These are phyloP conservation scores for Plasmopara halstedii DNA, from an alignment of 352 stramenopile species.

Conservation along the genomic window DNA sequence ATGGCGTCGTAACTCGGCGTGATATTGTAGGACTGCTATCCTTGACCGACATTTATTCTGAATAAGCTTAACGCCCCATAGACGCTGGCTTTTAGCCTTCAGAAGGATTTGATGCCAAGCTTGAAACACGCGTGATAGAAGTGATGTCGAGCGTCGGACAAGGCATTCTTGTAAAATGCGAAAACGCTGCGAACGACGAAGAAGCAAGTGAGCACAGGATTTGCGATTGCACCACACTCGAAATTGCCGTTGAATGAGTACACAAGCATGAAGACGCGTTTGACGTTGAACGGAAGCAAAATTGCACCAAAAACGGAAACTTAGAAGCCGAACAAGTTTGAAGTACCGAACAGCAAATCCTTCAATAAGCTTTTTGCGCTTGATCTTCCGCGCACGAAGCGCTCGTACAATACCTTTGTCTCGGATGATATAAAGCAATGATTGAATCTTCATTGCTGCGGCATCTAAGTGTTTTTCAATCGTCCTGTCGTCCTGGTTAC, in stretches of 20 bases:
- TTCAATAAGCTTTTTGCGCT: slow-evolving; percentile 29
- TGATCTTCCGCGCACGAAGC: slow-evolving; percentile 28
- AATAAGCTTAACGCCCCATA: slow-evolving; percentile 24
- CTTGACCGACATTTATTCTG: slow-evolving; percentile 32
- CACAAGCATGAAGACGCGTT: slow-evolving; percentile 24
- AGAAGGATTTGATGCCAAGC: slow-evolving; percentile 21
- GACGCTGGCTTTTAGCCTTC: slow-evolving; percentile 5
- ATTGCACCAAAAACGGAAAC: slow-evolving; percentile 29
- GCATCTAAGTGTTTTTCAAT: slow-evolving; percentile 32
- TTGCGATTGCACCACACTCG: slow-evolving; percentile 30
- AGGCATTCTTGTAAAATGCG: slow-evolving; percentile 34
- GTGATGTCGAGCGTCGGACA: slow-evolving; percentile 17
- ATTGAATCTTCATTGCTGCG: slow-evolving; percentile 44
- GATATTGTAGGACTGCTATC: slow-evolving; percentile 27
- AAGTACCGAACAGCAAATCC: slow-evolving; percentile 28
- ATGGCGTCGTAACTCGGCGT: slow-evolving; percentile 33
- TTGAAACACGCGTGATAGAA: slow-evolving; percentile 10
- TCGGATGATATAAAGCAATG: slow-evolving; percentile 32
- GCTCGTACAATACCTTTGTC: slow-evolving; percentile 25
- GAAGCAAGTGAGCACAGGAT: slow-evolving; percentile 30
- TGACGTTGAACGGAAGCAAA: slow-evolving; percentile 29
- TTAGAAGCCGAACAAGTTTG: slow-evolving; percentile 15
- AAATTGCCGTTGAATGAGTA: slow-evolving; percentile 31
- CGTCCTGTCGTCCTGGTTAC: slow-evolving; percentile 31
- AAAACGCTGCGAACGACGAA: slow-evolving; percentile 25